phyloP scores from a whole-genome alignment of 176 grass and related monocot species.

The Hsuehochloa calcarea region DNA sequence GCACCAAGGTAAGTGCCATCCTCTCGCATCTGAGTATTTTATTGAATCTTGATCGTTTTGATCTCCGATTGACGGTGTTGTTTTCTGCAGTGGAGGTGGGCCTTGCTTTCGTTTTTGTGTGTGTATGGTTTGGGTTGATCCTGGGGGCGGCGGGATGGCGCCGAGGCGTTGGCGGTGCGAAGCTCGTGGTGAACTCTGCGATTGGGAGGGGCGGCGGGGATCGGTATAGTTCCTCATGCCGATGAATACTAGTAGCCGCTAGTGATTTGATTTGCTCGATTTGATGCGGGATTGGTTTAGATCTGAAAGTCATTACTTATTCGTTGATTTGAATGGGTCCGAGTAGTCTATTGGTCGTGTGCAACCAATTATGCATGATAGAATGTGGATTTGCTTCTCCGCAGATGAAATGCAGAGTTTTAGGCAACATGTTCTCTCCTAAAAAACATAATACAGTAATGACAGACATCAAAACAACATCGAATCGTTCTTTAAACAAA shows the following conservation, averaged over 20 bases:
- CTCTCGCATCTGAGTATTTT: not conserved
- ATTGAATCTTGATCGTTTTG: not conserved
- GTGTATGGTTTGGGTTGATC: not conserved
- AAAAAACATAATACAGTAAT: no score
- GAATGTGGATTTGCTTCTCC: not conserved
- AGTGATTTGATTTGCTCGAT: not conserved
- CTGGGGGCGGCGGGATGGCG: slow-evolving; percentile 44
- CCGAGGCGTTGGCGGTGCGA: slow-evolving; percentile 83
- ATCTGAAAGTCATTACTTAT: not conserved
- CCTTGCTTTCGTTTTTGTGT: not conserved
- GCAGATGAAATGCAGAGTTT: no score
- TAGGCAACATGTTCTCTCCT: no score
- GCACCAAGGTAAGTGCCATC: no score
- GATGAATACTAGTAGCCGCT: not conserved
- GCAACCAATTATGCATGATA: not conserved
- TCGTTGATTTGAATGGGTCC: not conserved
- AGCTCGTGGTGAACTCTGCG: slow-evolving; percentile 77
- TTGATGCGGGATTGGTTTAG: not conserved
- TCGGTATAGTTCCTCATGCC: slow-evolving; percentile 42
- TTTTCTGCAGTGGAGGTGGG: not conserved
- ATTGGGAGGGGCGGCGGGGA: slow-evolving; percentile 78
- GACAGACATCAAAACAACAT: no score
- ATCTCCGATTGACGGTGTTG: not conserved
- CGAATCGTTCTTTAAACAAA: no score
- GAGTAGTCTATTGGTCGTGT: not conserved